Conservation (phyloP, 1,139 yeast species). For the Zygosaccharomyces sapae region DNA sequence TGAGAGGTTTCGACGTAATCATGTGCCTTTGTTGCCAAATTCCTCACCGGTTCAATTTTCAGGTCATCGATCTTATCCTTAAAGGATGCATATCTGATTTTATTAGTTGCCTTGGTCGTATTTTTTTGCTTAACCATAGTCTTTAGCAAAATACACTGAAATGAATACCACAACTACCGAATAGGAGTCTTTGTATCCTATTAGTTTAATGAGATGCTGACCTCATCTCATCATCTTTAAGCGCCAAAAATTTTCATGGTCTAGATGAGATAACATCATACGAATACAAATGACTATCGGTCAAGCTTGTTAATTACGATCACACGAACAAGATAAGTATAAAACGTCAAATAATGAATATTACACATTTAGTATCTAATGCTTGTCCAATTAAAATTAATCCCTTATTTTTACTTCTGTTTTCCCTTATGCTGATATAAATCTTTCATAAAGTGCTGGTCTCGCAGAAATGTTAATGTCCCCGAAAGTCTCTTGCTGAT, state of each 20-base stretch:
- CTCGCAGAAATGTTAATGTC: conserved; percentile 54
- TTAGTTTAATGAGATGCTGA: neutral
- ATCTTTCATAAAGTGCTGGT: conserved; percentile 46
- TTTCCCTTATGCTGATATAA: conserved; percentile 31
- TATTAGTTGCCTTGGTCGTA: conserved; percentile 53
- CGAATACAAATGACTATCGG: neutral
- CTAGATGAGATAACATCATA: neutral
- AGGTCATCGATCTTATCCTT: conserved; percentile 79
- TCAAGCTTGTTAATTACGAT: neutral
- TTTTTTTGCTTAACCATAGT: conserved; percentile 35
- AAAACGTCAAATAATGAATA: neutral
- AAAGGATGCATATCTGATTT: conserved; percentile 68
- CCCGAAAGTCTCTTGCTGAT: conserved; percentile 60
- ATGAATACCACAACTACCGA: neutral
- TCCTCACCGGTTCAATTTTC: conserved; percentile 76
- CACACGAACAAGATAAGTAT: neutral
- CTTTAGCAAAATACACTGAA: neutral
- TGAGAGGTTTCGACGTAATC: conserved; percentile 73
- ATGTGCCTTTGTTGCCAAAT: conserved; percentile 59
- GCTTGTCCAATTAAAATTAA: neutral
- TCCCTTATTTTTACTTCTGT: neutral
- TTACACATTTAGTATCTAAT: neutral
- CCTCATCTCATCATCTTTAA: neutral
- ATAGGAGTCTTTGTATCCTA: neutral
- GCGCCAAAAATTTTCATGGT: conserved; percentile 5